Percentiles rank a stretch among this genome's conserved stretches.
Evolutionary conservation across 257 asterid species (phyloP).

Genomic region (Lithospermum erythrorhizon): DNA sequence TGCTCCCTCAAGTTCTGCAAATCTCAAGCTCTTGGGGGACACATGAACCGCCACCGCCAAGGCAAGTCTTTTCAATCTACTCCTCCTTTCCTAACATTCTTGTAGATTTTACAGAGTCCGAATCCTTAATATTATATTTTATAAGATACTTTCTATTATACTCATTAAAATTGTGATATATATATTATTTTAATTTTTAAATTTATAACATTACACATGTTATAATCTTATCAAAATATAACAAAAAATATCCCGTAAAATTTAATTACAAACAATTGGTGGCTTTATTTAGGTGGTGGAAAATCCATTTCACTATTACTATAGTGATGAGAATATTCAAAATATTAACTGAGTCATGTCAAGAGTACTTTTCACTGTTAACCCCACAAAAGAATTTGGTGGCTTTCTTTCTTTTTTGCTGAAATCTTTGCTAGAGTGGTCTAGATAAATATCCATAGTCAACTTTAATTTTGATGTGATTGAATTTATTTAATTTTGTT

Average conservation of each 20-base stretch:
- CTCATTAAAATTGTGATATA: no score
- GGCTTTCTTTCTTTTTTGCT: neutral
- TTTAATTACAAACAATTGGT: no score
- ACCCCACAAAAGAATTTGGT: constrained; percentile 11
- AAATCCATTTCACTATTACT: no score
- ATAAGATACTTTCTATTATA: no score
- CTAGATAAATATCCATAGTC: neutral
- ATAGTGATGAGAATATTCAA: neutral
- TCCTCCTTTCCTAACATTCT: constrained; percentile 1
- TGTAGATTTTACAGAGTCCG: no score
- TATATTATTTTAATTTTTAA: no score
- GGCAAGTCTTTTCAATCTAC: constrained; percentile 28
- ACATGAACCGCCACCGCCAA: constrained; percentile 99
- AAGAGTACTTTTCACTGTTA: constrained; percentile 14
- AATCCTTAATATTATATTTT: no score
- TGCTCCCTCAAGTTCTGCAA: constrained; percentile 99
- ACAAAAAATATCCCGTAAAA: no score
- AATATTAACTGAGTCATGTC: constrained; percentile 14
- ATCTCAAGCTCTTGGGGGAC: constrained; percentile 99
- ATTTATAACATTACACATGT: no score
- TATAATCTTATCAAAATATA: no score
- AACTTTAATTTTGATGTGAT: constrained; percentile 10
- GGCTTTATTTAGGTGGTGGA: no score
- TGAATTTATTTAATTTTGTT: constrained; percentile 4
- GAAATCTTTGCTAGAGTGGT: constrained; percentile 16